Percentiles rank a stretch among this genome's conserved stretches.
Evolutionary conservation across 1,284 basidiomycete genomes (phyloP).

Genomic region (Lignosus rhinocerotis): DNA sequence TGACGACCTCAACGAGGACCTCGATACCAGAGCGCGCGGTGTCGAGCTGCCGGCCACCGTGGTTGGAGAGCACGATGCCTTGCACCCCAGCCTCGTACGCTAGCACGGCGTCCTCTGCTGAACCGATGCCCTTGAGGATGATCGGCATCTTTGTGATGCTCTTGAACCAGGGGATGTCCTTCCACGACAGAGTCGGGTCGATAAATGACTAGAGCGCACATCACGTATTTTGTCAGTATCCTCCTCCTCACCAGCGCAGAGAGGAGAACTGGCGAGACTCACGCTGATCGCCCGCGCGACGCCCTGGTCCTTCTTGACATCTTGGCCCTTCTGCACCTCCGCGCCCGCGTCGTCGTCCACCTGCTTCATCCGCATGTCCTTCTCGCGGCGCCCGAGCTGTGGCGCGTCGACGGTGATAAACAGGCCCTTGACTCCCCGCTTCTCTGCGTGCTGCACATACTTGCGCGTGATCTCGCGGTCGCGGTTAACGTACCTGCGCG

Average conservation of each 20-base stretch:
- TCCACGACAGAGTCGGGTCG: constrained; percentile 88
- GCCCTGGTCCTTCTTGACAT: constrained; percentile 42
- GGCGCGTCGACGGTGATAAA: constrained; percentile 95
- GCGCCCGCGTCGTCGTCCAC: constrained; percentile 41
- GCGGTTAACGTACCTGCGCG: constrained; percentile 76
- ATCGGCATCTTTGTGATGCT: constrained; percentile 94
- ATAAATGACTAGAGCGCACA: constrained; percentile 79
- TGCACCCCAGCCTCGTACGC: constrained; percentile 83
- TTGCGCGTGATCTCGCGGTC: constrained; percentile 82
- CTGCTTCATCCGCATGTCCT: constrained; percentile 96
- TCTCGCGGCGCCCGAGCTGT: constrained; percentile 87
- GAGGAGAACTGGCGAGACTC: background rate
- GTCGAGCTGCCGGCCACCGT: constrained; percentile 89
- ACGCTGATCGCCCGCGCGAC: constrained; percentile 24
- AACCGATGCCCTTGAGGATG: constrained; percentile 89
- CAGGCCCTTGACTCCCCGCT: constrained; percentile 82
- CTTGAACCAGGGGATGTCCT: constrained; percentile 86
- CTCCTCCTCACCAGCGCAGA: background rate
- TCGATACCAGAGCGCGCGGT: constrained; percentile 88
- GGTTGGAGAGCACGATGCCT: constrained; percentile 88
- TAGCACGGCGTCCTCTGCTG: constrained; percentile 71
- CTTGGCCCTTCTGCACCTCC: constrained; percentile 45
- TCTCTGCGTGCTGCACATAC: constrained; percentile 83
- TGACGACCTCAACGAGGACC: constrained; percentile 84
- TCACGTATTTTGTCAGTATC: background rate